Evolutionary conservation across 75 land plant genomes (phyloP).

Genomic region (Picea sitchensis): DNA sequence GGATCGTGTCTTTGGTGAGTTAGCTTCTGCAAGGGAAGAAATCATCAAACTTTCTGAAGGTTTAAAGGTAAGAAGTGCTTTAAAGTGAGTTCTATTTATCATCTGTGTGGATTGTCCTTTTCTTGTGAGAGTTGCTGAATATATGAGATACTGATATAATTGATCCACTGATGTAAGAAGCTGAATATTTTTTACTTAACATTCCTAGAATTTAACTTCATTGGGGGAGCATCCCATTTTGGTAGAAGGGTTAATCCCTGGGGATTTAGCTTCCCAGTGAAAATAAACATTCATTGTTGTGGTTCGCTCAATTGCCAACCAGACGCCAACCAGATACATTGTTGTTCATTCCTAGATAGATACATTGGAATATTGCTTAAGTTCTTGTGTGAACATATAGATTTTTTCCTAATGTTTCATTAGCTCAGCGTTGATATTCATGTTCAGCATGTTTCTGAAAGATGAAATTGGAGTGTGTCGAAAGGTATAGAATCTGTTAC

Average conservation of each 20-base stretch:
- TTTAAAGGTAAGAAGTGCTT: slow-evolving; percentile 48
- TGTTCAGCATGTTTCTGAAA: no score
- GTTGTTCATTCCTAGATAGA: not conserved
- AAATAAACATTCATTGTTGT: not conserved
- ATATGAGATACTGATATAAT: not conserved
- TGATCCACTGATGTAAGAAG: not conserved
- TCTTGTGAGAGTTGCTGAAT: not conserved
- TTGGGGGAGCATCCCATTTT: not conserved
- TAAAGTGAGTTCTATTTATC: not conserved
- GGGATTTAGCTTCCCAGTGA: not conserved
- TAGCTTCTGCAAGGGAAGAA: slow-evolving; percentile 67
- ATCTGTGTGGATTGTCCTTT: not conserved
- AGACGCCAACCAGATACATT: not conserved
- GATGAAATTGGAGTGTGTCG: no score
- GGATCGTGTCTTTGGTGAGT: slow-evolving; percentile 77
- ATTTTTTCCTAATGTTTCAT: no score
- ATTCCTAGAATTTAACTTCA: not conserved
- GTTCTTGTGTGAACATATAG: no score
- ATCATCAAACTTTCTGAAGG: slow-evolving; percentile 48
- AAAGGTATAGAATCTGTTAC: no score
- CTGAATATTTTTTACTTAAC: not conserved
- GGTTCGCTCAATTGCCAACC: not conserved
- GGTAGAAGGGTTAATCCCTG: not conserved
- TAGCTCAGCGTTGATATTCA: no score
- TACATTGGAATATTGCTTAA: no score